phyloP scores from a whole-genome alignment of 1,284 basidiomycete species.

The Erythrobasidium hasegawianum region DNA sequence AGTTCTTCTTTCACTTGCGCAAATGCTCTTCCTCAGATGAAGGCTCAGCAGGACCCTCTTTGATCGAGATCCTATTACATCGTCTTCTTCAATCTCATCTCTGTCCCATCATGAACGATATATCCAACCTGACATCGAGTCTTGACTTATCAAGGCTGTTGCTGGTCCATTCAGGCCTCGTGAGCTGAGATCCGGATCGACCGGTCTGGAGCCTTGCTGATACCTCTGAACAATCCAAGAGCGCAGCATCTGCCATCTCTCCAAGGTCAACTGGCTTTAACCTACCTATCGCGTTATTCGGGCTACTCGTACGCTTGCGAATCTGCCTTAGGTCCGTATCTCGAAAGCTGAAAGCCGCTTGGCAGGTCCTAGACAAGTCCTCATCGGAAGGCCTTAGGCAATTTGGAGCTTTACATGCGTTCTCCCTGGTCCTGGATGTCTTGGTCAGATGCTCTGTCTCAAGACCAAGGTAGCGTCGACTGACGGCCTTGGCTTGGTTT shows the following conservation, averaged over 20 bases:
- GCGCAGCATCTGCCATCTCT: conserved; percentile 9
- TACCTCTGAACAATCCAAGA: too few relatives aligned
- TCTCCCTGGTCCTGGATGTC: conserved; percentile 27
- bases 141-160: conserved; percentile 30
- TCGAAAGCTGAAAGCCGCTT: neutral
- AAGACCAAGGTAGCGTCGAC: neutral
- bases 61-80: too few relatives aligned
- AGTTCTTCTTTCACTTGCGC: too few relatives aligned
- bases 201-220: too few relatives aligned
- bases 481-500: neutral
- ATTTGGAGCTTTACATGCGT: conserved; percentile 28
- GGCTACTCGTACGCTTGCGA: conserved; percentile 13
- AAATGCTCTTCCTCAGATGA: too few relatives aligned
- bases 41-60: too few relatives aligned
- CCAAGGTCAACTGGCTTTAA: conserved; percentile 25
- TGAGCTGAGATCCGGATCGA: too few relatives aligned
- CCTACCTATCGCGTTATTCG: conserved; percentile 34
- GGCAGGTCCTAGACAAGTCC: conserved; percentile 22
- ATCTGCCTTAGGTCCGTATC: too few relatives aligned
- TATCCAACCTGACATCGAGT: conserved; percentile 22
- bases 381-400: conserved; percentile 29
- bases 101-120: conserved; percentile 25
- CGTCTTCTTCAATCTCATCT: too few relatives aligned
- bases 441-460: conserved; percentile 13
- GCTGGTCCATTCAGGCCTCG: conserved; percentile 19